Base-by-base conservation (phyloP, 768 basidiomycete species). In the Gymnopilus junonius region DNA sequence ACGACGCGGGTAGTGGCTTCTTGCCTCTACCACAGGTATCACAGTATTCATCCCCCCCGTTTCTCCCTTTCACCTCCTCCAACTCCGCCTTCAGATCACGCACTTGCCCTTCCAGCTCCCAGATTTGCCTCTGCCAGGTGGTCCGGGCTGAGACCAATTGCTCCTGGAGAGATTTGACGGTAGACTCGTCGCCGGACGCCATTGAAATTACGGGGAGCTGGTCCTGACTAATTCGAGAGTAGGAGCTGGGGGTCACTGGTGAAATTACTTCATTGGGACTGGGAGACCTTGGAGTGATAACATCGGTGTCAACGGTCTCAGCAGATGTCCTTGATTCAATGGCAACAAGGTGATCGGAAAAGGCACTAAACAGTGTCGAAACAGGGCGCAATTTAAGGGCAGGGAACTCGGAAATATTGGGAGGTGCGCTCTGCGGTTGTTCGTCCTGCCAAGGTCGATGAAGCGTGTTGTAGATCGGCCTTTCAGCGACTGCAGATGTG, bases 71-170 rank as follows among this genome's bases (percentile, higher is more conserved):
- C 42, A 88, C 74, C 25, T 81, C 83, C 34, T 89, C 87, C 34
- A 94, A 72, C 72, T 93, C 90, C 20, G 83, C 80, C 65, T 90
- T 88, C 61, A 94, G 77, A 71, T 89, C 88, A 51, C 84, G 84
- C 46, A 94, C 83, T 71, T 91, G 89, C 12, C 85, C 83, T 70
- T 91, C 91, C 55, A 94, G 76, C 69, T 93, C 92, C 87, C 84
- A 87, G 55, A 92, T 83, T 62, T 90, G 87, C 61, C 80, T 83
- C 69, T 91, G 89, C 88, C 89, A 92, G 21, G 83, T 84, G 65
- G 83, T 82, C 58, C 88, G 86, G 25, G 87, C 75, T 8, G 79
- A 77, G 37, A 76, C 69, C 37, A 92, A 77, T 71, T 91, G 86
- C 32, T 90, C 85, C 69, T 87, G 90, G 35, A 91, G 74, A 20